Conservation (phyloP, 768 basidiomycete genomes). For the Cubamyces lactineus region DNA sequence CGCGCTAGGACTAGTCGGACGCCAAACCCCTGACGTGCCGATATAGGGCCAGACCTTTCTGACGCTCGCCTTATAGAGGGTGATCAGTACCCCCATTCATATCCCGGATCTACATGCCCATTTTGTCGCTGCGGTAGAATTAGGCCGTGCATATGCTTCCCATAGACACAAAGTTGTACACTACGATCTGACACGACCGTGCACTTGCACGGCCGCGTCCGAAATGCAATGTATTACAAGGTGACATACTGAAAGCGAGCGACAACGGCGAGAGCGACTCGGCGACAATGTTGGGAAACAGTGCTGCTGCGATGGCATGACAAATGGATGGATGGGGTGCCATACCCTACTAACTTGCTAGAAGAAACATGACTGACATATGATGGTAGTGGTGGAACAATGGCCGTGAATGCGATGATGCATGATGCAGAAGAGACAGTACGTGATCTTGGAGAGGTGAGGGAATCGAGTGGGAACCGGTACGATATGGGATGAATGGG, state of each 20-base stretch:
- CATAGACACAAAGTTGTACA: neutral
- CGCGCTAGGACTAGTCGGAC: neutral
- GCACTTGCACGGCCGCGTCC: constrained; percentile 1
- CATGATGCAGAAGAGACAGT: constrained; percentile 14
- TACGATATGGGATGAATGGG: constrained; percentile 24
- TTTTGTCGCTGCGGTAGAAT: neutral
- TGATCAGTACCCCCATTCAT: neutral
- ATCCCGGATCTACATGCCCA: constrained; percentile 1
- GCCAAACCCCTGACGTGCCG: neutral
- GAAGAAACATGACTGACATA: constrained; percentile 23
- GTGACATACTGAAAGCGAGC: constrained; percentile 22
- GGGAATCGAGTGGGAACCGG: constrained; percentile 9
- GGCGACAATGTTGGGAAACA: constrained; percentile 10
- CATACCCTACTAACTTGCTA: constrained; percentile 17
- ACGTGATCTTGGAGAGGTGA: constrained; percentile 8
- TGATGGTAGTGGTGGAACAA: constrained; percentile 20
- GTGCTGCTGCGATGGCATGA: constrained; percentile 12
- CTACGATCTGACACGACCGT: constrained; percentile 7
- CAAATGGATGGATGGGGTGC: constrained; percentile 1
- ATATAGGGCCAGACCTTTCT: neutral
- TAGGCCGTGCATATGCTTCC: neutral
- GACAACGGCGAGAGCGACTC: constrained; percentile 24
- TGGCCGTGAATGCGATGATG: constrained; percentile 19
- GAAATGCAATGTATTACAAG: constrained; percentile 11
- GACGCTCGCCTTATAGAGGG: neutral